A percentile compares a stretch with the other conserved stretches of the same genome.
These are phyloP conservation scores for Solanum neorickii DNA, from an alignment of 257 asterid species.

Conservation along the genomic window DNA sequence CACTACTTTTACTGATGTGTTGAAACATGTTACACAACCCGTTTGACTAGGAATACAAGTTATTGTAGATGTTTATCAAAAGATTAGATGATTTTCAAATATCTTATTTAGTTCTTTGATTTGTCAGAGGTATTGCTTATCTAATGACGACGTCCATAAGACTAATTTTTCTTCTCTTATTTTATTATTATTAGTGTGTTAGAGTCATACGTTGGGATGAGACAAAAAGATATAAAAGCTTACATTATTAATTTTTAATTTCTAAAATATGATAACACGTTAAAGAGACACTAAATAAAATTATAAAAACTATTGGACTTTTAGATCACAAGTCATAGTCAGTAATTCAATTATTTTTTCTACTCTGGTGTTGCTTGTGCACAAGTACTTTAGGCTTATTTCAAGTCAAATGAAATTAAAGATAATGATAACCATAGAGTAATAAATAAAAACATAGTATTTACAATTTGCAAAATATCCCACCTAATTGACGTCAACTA, in stretches of 20 bases:
- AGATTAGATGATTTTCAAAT: no score
- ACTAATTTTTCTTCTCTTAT: no score
- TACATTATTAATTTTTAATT: no score
- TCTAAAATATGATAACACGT: not conserved
- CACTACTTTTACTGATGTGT: no score
- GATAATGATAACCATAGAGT: not conserved
- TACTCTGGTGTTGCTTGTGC: not conserved
- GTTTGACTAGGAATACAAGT: no score
- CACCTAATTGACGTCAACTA: not conserved
- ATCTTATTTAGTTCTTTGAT: no score
- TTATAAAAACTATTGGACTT: not conserved
- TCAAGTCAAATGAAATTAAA: not conserved
- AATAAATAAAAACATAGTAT: not conserved
- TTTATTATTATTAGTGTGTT: not conserved
- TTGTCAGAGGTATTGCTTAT: no score
- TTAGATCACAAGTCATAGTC: not conserved
- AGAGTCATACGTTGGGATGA: not conserved
- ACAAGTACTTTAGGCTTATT: not conserved
- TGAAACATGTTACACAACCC: no score
- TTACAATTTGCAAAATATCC: not conserved
- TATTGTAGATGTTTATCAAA: no score
- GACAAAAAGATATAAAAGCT: not conserved
- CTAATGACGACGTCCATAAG: no score
- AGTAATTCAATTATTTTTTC: not conserved
- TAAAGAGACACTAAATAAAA: not conserved